Base-by-base conservation (phyloP, 2,329 filamentous ascomycete species). In the Fusarium coffeatum region DNA sequence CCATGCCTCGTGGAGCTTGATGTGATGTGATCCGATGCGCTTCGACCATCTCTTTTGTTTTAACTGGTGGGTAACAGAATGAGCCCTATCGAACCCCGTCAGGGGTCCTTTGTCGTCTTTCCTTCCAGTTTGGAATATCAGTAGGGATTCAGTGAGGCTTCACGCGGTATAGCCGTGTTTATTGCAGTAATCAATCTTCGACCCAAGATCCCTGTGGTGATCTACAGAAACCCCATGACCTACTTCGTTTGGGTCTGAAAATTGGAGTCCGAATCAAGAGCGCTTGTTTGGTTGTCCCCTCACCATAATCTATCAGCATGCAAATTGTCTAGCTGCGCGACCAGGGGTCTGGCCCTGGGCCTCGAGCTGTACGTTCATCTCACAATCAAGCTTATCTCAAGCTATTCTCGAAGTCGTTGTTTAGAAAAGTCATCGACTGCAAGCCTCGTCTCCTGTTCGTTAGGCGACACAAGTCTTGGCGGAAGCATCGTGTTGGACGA, bases 1-100 rank as follows among this genome's bases (percentile, higher is more conserved):
- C 43, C 66, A 63, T 69, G 61, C 25, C 32, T 66, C 55, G 47
- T 68, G 54, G 47, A 60, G 59, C 53, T 70, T 59, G 61, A 59
- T 28, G 23, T 43, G 61, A 66, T 61, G 55, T 57, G 67, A 71
- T 64, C 45, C 42, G 59, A 63, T 56, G 59, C 45, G 49, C 61
- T 55, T 69, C 57, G 43, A 27, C 49, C 34, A 22, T 53, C 48
- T 43, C 30, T 66, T 66, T 57, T 54, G 34, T 68, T 67, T 58
- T 67, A 68, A 64, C 20, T 11, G 48, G 63, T 68, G 51, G 55
- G 8, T 70, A 62, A 50, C 41, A 50, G 25, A 55, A 53, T 55
- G 54, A 41, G 34, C 43, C 23, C 50, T 28, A 20, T 43, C 54
- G 16, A 40, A 27, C 46, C 66, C 42, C 50, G 45, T 45, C 55